Conservation (phyloP, 2,329 filamentous ascomycete genomes). For the Colletotrichum musae region DNA sequence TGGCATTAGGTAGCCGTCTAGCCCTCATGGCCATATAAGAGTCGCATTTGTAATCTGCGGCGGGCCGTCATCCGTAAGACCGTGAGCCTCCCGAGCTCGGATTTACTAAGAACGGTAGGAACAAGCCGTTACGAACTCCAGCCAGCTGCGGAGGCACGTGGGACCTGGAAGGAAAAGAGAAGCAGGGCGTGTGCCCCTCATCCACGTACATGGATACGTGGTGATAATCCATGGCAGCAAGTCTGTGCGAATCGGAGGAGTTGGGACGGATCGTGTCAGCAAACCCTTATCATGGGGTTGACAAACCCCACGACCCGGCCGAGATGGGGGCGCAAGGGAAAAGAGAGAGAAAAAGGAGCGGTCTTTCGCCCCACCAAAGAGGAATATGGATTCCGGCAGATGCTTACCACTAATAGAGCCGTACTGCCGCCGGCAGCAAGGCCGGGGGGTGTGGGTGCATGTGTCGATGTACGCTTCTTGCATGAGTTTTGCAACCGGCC, state of each 20-base stretch:
- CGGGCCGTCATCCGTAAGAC: neutral
- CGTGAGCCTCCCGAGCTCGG: neutral
- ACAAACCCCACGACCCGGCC: slow-evolving; percentile 1
- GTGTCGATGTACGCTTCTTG: too few relatives aligned
- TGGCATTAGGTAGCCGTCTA: slow-evolving; percentile 3
- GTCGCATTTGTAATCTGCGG: slow-evolving; percentile 29
- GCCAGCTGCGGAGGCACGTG: neutral
- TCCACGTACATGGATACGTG: neutral
- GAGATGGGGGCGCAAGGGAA: too few relatives aligned
- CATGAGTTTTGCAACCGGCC: neutral
- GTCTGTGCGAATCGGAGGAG: slow-evolving; percentile 16
- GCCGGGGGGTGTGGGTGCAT: too few relatives aligned
- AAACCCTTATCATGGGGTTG: slow-evolving; percentile 20
- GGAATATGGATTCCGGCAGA: too few relatives aligned
- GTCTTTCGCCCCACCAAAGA: too few relatives aligned
- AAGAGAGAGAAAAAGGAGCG: too few relatives aligned
- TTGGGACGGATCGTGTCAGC: neutral
- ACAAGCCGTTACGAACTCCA: neutral
- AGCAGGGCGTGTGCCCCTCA: neutral
- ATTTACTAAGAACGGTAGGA: neutral
- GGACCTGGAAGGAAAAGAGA: neutral
- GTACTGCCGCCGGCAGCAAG: too few relatives aligned
- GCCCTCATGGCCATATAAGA: neutral
- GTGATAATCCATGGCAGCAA: slow-evolving; percentile 28
- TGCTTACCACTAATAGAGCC: too few relatives aligned